phyloP scores from a whole-genome alignment of 1,284 basidiomycete species.

The Malassezia obtusa region DNA sequence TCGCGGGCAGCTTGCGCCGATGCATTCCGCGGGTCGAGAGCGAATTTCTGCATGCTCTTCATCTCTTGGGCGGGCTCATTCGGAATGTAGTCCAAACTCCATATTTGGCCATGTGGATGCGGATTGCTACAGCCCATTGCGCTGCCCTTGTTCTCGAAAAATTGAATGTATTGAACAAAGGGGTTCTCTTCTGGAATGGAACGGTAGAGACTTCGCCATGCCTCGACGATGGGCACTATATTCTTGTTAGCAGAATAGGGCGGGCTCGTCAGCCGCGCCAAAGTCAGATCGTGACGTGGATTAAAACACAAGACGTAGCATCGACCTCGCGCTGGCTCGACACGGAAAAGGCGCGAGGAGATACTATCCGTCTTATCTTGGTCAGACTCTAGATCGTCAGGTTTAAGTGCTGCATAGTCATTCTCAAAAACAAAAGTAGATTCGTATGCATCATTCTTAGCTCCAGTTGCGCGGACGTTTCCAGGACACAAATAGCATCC shows the following conservation, averaged over 20 bases:
- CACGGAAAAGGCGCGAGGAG: conserved; percentile 54
- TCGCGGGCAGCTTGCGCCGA: conserved; percentile 53
- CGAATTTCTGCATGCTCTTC: conserved; percentile 27
- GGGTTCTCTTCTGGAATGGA: conserved; percentile 38
- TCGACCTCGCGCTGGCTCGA: conserved; percentile 65
- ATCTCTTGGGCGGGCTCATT: conserved; percentile 36
- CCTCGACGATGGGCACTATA: conserved; percentile 62
- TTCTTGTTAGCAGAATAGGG: conserved; percentile 51
- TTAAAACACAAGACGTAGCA: conserved; percentile 88
- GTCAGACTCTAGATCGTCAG: conserved; percentile 42
- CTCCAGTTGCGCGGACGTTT: conserved; percentile 68
- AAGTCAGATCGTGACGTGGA: conserved; percentile 78
- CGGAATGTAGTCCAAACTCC: conserved; percentile 55
- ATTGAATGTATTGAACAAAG: conserved; percentile 45
- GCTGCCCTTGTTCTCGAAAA: conserved; percentile 74
- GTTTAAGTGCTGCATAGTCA: conserved; percentile 73
- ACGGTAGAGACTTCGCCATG: conserved; percentile 56
- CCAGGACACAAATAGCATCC: conserved; percentile 84
- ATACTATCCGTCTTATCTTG: background rate
- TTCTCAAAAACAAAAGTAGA: conserved; percentile 67
- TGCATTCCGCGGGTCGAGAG: conserved; percentile 20
- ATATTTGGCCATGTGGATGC: conserved; percentile 87
- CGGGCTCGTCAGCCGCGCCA: conserved; percentile 60
- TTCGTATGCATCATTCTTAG: conserved; percentile 61
- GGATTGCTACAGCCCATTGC: conserved; percentile 97